Evolutionary conservation across 2,329 filamentous ascomycete species (phyloP).

Genomic region (Colletotrichum limetticola): DNA sequence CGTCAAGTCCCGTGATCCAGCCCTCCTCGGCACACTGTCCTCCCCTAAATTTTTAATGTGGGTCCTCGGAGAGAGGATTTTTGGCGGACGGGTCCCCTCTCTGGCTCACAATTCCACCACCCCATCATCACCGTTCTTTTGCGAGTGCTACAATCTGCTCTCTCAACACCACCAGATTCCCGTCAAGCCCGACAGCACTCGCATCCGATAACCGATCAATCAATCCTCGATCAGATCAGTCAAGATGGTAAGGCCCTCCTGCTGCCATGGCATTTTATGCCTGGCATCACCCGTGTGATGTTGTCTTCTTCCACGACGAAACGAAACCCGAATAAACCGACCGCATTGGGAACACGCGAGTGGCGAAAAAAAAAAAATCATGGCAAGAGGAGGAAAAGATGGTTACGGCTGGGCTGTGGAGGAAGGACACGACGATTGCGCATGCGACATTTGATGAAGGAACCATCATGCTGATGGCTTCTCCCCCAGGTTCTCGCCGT

Average conservation of each 20-base stretch:
- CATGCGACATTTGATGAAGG: constrained; percentile 26
- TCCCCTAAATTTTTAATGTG: not conserved
- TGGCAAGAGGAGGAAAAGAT: constrained; percentile 25
- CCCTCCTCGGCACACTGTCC: not conserved
- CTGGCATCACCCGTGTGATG: constrained; percentile 28
- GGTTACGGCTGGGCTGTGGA: constrained; percentile 28
- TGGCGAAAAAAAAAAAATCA: not conserved
- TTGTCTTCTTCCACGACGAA: not conserved
- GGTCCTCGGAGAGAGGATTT: constrained; percentile 15
- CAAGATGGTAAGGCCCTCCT: constrained; percentile 73
- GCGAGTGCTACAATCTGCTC: constrained; percentile 61
- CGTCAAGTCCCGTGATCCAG: not conserved
- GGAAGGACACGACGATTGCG: constrained; percentile 30
- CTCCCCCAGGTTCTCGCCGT: constrained; percentile 93
- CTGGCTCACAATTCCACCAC: constrained; percentile 56
- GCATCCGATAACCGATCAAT: constrained; percentile 52
- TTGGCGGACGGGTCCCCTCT: constrained; percentile 1
- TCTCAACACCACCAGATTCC: constrained; percentile 59
- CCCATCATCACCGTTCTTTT: constrained; percentile 57
- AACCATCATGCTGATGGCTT: constrained; percentile 40
- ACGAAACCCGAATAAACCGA: constrained; percentile 27
- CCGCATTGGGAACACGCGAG: constrained; percentile 34
- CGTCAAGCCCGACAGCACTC: constrained; percentile 60
- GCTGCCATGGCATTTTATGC: constrained; percentile 36
- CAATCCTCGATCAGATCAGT: constrained; percentile 58